phyloP scores from a whole-genome alignment of 2,329 filamentous ascomycete genomes.

The Hirsutella minnesotensis region DNA sequence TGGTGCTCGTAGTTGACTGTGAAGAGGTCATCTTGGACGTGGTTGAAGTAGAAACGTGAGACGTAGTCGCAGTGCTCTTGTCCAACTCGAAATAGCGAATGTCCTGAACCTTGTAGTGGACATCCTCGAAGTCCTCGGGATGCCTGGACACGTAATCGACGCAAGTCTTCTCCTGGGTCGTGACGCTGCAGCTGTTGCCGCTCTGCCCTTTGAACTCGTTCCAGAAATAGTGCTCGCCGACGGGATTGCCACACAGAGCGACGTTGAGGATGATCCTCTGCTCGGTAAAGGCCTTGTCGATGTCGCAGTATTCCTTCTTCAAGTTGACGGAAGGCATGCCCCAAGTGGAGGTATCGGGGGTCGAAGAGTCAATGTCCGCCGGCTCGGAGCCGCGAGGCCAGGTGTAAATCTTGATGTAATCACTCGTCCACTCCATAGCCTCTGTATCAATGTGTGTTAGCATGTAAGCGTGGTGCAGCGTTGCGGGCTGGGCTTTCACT shows the following conservation, averaged over 20 bases:
- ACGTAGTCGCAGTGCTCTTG: background rate
- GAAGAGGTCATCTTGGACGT: background rate
- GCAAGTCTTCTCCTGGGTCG: background rate
- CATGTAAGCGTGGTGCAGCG: background rate
- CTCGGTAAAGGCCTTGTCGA: background rate
- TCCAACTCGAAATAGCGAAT: constrained; percentile 1
- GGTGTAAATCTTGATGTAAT: constrained; percentile 24
- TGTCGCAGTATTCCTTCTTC: background rate
- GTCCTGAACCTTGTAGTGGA: constrained; percentile 3
- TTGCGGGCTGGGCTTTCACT: background rate
- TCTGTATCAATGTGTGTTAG: constrained; percentile 8
- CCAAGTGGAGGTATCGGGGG: background rate
- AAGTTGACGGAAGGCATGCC: constrained; percentile 1
- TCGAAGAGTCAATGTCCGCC: constrained; percentile 10
- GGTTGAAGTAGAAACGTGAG: background rate
- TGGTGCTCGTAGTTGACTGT: background rate
- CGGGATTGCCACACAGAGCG: constrained; percentile 1
- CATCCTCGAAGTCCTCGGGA: background rate
- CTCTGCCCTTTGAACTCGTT: background rate
- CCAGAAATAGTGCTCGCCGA: background rate
- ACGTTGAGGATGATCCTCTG: constrained; percentile 2
- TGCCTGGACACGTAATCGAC: background rate
- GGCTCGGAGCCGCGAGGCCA: constrained; percentile 18
- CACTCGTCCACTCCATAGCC: constrained; percentile 24
- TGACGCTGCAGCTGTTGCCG: background rate